Conservation (phyloP, 805 yeast genomes). For the Metschnikowia lochheadii region DNA sequence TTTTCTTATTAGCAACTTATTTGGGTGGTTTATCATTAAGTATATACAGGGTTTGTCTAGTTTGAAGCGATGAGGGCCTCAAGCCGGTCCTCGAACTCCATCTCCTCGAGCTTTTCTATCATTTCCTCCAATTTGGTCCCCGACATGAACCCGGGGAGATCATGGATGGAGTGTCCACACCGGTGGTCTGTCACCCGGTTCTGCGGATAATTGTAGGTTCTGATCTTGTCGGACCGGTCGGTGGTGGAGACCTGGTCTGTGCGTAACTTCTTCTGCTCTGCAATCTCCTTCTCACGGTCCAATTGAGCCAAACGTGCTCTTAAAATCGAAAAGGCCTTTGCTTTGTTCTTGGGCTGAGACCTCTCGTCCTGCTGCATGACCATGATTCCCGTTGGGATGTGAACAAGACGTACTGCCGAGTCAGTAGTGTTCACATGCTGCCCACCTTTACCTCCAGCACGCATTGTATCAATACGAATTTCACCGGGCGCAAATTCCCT, state of each 20-base stretch:
- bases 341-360: conserved; percentile 91
- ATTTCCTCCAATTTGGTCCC: conserved; percentile 35
- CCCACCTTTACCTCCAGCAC: conserved; percentile 97
- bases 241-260: conserved; percentile 84
- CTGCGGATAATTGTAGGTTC: conserved; percentile 92
- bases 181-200: conserved; percentile 93
- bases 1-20: neutral
- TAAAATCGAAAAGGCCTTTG: conserved; percentile 80
- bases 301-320: conserved; percentile 80
- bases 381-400: conserved; percentile 83
- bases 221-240: conserved; percentile 85
- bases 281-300: conserved; percentile 62
- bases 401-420: conserved; percentile 91
- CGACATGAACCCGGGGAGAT: conserved; percentile 46
- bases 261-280: conserved; percentile 61
- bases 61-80: conserved; percentile 18
- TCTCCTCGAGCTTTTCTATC: conserved; percentile 33
- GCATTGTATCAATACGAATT: conserved; percentile 91
- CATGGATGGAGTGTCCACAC: conserved; percentile 76
- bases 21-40: neutral
- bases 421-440: conserved; percentile 98
- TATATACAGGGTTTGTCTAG: neutral
- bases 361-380: conserved; percentile 93
- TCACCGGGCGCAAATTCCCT: conserved; percentile 81
- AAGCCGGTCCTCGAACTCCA: conserved; percentile 37